A percentile compares a stretch with the other conserved stretches of the same genome.
Conservation (phyloP, 2,329 filamentous ascomycete genomes). For the Zymoseptoria passerinii region DNA sequence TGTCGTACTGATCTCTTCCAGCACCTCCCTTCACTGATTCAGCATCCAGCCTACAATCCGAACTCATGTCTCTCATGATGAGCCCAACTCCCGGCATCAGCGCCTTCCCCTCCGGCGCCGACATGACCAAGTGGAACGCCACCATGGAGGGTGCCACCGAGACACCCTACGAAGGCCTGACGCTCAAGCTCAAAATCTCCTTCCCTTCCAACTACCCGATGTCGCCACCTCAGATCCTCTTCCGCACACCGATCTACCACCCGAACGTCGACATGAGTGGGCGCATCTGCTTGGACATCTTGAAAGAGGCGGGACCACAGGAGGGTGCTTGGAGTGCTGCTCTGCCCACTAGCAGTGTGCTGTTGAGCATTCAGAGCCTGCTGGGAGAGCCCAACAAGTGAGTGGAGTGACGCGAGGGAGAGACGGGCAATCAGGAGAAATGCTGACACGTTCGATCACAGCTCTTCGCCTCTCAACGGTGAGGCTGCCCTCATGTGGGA, state of each 20-base stretch:
- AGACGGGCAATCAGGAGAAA: background rate
- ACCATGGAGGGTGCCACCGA: conserved; percentile 87
- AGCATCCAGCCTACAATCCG: conserved; percentile 70
- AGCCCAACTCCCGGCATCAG: conserved; percentile 87
- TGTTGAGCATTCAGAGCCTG: conserved; percentile 88
- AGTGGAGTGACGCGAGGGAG: conserved; percentile 31
- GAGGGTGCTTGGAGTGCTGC: conserved; percentile 94
- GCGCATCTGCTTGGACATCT: conserved; percentile 91
- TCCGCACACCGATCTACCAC: conserved; percentile 98
- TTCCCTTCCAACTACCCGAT: conserved; percentile 95
- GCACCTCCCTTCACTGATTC: background rate
- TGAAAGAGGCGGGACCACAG: conserved; percentile 50
- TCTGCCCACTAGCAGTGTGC: conserved; percentile 89
- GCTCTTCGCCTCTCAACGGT: conserved; percentile 87
- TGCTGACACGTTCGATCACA: conserved; percentile 40
- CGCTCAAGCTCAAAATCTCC: conserved; percentile 82
- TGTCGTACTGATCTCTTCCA: conserved; percentile 1
- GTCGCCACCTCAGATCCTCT: conserved; percentile 79
- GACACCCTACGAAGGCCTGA: conserved; percentile 81
- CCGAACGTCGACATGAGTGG: conserved; percentile 97
- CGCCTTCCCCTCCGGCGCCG: conserved; percentile 87
- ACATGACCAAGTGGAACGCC: conserved; percentile 85
- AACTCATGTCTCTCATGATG: conserved; percentile 98
- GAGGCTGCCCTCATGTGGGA: conserved; percentile 97
- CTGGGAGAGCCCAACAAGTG: conserved; percentile 98